phyloP scores from a whole-genome alignment of 805 yeast species.

The Gaillardinia entomophila region DNA sequence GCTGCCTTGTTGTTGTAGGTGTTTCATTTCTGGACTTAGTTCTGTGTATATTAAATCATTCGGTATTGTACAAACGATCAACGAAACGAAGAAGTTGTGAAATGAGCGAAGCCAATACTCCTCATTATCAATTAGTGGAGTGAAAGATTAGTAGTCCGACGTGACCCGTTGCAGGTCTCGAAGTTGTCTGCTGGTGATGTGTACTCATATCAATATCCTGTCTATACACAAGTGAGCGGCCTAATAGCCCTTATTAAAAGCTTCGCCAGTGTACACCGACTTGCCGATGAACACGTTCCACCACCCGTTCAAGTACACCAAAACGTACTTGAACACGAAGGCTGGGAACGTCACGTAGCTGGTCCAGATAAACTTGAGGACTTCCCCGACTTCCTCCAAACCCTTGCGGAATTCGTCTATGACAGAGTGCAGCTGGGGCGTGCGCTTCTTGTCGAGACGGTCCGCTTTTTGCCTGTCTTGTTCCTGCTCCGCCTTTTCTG shows the following conservation, averaged over 20 bases:
- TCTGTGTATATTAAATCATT: slow-evolving; percentile 1
- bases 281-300: slow-evolving; percentile 81
- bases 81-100: too few species aligned
- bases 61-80: too few species aligned
- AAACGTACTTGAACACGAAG: slow-evolving; percentile 43
- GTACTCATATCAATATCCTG: too few species aligned
- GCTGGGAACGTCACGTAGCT: slow-evolving; percentile 71
- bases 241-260: neutral
- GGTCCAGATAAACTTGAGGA: slow-evolving; percentile 54
- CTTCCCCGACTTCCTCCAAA: slow-evolving; percentile 47
- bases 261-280: slow-evolving; percentile 5
- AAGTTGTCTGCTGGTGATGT: too few species aligned
- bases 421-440: slow-evolving; percentile 7
- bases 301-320: slow-evolving; percentile 46
- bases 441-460: slow-evolving; percentile 4
- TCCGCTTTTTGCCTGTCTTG: neutral
- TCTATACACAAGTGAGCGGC: too few species aligned
- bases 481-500: slow-evolving; percentile 2
- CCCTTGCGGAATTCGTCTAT: slow-evolving; percentile 47
- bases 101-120: too few species aligned
- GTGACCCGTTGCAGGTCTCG: too few species aligned
- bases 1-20: slow-evolving; percentile 30
- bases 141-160: too few species aligned
- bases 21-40: neutral
- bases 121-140: too few species aligned